A percentile compares a stretch with the other conserved stretches of the same genome.
phyloP scores from a whole-genome alignment of 1,284 basidiomycete genomes.

The Tremellales sp. region DNA sequence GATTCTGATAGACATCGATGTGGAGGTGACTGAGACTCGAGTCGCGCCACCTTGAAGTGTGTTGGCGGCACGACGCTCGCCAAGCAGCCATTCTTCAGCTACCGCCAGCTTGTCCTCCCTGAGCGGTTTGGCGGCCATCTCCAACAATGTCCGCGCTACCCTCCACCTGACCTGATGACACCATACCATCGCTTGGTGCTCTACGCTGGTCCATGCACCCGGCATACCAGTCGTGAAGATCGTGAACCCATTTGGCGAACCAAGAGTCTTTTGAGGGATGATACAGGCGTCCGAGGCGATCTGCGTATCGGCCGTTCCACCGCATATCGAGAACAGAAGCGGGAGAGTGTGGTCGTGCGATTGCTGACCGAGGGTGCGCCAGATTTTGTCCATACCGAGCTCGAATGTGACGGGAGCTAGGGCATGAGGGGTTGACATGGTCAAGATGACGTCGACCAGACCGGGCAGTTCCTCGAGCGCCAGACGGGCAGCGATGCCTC shows the following conservation, averaged over 20 bases:
- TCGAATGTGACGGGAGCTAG: constrained; percentile 79
- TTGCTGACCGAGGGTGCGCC: constrained; percentile 51
- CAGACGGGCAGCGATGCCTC: constrained; percentile 79
- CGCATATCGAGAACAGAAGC: constrained; percentile 81
- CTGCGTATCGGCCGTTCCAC: constrained; percentile 87
- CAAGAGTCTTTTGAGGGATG: constrained; percentile 50
- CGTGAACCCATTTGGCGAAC: constrained; percentile 58
- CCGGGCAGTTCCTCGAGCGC: constrained; percentile 50
- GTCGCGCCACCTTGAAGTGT: constrained; percentile 18
- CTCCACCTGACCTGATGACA: constrained; percentile 93
- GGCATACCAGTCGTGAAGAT: constrained; percentile 83
- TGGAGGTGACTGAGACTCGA: not conserved
- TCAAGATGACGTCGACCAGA: constrained; percentile 73
- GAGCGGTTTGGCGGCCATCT: constrained; percentile 52
- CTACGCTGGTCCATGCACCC: constrained; percentile 89
- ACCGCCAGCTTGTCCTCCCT: constrained; percentile 8
- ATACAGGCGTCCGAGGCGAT: constrained; percentile 88
- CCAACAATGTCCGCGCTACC: constrained; percentile 72
- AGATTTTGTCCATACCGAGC: constrained; percentile 71
- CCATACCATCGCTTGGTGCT: constrained; percentile 97
- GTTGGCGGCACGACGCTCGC: constrained; percentile 1
- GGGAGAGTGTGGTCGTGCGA: constrained; percentile 48
- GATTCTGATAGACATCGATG: not conserved
- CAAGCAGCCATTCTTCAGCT: constrained; percentile 10
- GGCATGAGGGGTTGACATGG: constrained; percentile 90